Conservation (phyloP, 768 basidiomycete species). For the Tulasnella sp. region DNA sequence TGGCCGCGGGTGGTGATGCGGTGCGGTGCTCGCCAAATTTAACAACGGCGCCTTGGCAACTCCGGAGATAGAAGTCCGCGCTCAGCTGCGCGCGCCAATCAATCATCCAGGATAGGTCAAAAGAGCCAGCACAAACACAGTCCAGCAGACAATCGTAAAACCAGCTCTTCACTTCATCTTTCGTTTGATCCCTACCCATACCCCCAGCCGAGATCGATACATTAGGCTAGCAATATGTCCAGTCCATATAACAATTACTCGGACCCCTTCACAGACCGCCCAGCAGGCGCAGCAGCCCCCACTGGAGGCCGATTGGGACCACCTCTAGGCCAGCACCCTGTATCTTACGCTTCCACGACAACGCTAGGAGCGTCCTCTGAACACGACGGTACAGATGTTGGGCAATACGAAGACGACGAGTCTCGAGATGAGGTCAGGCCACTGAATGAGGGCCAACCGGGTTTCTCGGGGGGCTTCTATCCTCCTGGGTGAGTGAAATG, state of each 20-base stretch:
- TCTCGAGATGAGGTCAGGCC: conserved; percentile 70
- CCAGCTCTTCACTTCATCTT: no score
- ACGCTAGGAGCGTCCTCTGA: conserved; percentile 9
- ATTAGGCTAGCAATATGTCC: neutral
- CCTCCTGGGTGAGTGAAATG: conserved; percentile 43
- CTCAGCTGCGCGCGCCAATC: no score
- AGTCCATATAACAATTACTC: conserved; percentile 25
- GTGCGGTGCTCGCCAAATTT: neutral
- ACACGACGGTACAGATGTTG: neutral
- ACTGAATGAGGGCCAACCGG: conserved; percentile 44
- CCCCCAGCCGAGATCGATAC: no score
- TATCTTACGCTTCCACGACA: neutral
- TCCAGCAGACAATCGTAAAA: no score
- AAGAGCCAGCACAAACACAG: neutral
- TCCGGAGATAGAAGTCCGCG: no score
- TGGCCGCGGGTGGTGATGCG: neutral
- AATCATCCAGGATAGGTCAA: no score
- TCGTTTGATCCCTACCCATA: no score
- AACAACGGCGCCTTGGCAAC: neutral
- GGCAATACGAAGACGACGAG: conserved; percentile 59
- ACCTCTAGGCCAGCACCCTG: conserved; percentile 21
- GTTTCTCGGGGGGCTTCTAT: conserved; percentile 48
- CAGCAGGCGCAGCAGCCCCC: no score
- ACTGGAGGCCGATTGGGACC: conserved; percentile 32
- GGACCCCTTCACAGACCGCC: conserved; percentile 68